Evolutionary conservation across 1,284 basidiomycete genomes (phyloP).

Genomic region (Vanrija humicola): DNA sequence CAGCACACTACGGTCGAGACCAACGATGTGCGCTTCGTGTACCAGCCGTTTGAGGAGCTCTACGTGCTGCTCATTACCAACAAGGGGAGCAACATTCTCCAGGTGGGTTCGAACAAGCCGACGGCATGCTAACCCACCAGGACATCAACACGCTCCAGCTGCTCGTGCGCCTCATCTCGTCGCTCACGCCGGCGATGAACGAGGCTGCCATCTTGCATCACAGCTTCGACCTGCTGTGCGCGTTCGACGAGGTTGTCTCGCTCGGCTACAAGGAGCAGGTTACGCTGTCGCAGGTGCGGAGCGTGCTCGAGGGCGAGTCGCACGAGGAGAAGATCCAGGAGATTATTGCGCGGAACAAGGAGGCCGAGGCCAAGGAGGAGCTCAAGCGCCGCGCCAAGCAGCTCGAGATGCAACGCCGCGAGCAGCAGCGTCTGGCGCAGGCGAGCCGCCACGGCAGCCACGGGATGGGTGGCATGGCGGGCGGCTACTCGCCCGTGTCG

Average conservation of each 20-base stretch:
- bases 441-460: conserved; percentile 52
- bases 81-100: conserved; percentile 95
- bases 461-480: conserved; percentile 42
- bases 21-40: conserved; percentile 90
- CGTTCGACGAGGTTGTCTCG: conserved; percentile 95
- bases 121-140: too few relatives aligned
- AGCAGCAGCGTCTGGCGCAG: conserved; percentile 72
- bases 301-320: conserved; percentile 94
- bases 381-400: conserved; percentile 97
- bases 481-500: conserved; percentile 56
- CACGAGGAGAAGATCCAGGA: conserved; percentile 99
- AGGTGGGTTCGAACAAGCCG: too few relatives aligned
- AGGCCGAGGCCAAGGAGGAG: conserved; percentile 98
- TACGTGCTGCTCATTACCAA: conserved; percentile 98
- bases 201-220: conserved; percentile 88
- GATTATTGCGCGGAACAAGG: conserved; percentile 98
- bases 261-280: conserved; percentile 93
- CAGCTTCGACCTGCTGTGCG: conserved; percentile 90
- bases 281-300: conserved; percentile 85
- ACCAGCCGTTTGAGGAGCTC: conserved; percentile 95
- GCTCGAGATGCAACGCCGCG: conserved; percentile 94
- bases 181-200: conserved; percentile 70
- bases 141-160: conserved; percentile 96
- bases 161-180: conserved; percentile 88
- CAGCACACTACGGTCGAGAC: conserved; percentile 98